phyloP scores from a whole-genome alignment of 2,329 filamentous ascomycete genomes.

The Berkeleyomyces rouxiae region DNA sequence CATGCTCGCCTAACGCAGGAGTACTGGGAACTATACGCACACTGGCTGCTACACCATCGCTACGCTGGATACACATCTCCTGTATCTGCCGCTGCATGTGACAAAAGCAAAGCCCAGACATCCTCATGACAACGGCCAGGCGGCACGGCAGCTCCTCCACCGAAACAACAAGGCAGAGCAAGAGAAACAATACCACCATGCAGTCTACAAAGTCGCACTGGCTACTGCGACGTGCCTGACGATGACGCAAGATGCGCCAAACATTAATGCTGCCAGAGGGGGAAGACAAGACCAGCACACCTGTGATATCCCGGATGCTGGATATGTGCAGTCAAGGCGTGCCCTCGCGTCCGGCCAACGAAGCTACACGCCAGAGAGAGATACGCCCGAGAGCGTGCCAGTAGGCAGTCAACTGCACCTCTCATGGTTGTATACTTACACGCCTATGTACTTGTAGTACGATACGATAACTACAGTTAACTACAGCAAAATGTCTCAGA shows the following conservation, averaged over 20 bases:
- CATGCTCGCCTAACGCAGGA: no score
- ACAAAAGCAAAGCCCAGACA: not conserved
- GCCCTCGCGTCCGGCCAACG: not conserved
- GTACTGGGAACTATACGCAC: no score
- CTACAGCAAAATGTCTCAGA: no score
- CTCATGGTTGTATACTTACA: no score
- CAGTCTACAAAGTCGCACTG: not conserved
- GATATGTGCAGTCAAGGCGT: not conserved
- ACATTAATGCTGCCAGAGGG: not conserved
- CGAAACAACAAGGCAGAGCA: not conserved
- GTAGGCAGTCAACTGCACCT: no score
- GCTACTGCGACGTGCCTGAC: not conserved
- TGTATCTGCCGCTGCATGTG: no score
- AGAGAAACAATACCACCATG: not conserved
- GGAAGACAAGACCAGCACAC: not conserved
- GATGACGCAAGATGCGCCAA: not conserved
- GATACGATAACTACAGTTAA: no score
- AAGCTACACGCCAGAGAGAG: not conserved
- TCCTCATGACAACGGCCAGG: not conserved
- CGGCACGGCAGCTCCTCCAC: not conserved
- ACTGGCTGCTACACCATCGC: no score
- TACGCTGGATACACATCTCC: no score
- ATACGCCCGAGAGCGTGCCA: no score
- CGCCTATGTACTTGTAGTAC: no score
- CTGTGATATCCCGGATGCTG: not conserved